These are phyloP conservation scores for Rhinocladiella mackenziei DNA, from an alignment of 2,329 filamentous ascomycete species.

Conservation along the genomic window DNA sequence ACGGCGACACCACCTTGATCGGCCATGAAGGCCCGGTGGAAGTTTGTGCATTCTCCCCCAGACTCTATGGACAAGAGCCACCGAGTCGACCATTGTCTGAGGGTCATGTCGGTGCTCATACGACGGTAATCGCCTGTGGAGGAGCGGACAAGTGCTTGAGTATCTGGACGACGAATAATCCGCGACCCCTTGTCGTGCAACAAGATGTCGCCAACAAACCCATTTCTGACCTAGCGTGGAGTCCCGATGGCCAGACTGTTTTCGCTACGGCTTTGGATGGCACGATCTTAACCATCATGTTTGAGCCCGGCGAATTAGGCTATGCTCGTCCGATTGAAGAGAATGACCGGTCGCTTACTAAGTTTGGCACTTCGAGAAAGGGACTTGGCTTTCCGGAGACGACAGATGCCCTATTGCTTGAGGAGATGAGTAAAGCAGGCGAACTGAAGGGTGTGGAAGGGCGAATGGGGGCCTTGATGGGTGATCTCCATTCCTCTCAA, in stretches of 20 bases:
- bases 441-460: constrained; percentile 88
- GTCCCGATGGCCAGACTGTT: constrained; percentile 80
- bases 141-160: constrained; percentile 95
- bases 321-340: constrained; percentile 82
- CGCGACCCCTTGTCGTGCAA: constrained; percentile 81
- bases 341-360: constrained; percentile 87
- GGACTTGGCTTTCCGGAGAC: constrained; percentile 90
- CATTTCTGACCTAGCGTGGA: constrained; percentile 91
- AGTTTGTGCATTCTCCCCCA: constrained; percentile 93
- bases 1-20: constrained; percentile 94
- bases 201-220: constrained; percentile 87
- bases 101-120: constrained; percentile 49
- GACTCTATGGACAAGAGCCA: constrained; percentile 76
- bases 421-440: constrained; percentile 87
- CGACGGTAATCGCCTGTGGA: constrained; percentile 93
- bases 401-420: constrained; percentile 78
- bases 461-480: constrained; percentile 98
- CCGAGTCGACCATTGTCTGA: constrained; percentile 47
- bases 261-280: constrained; percentile 88
- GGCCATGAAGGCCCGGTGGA: constrained; percentile 96
- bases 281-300: constrained; percentile 74
- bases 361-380: constrained; percentile 83
- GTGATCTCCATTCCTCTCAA: constrained; percentile 60
- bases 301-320: constrained; percentile 82
- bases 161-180: constrained; percentile 96